Conservation (phyloP, 2,329 filamentous ascomycete species). For the Metarhizium humberi region DNA sequence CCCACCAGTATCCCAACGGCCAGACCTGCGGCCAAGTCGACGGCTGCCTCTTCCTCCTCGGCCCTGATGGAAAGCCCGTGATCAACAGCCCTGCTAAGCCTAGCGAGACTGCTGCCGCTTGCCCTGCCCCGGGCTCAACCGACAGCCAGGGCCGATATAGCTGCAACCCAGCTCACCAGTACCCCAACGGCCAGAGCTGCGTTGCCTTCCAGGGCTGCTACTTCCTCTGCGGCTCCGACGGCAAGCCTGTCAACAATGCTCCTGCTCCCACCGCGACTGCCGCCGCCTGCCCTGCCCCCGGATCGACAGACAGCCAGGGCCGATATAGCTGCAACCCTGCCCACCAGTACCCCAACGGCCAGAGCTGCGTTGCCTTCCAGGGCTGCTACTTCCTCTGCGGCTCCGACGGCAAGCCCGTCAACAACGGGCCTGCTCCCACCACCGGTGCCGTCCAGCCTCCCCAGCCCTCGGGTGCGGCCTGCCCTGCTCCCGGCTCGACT, state of each 20-base stretch:
- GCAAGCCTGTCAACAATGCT: no score
- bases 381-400: no score
- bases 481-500: constrained; percentile 3
- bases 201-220: no score
- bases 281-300: not conserved
- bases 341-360: constrained; percentile 11
- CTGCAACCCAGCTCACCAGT: no score
- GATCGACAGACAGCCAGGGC: constrained; percentile 7
- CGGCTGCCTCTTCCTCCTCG: constrained; percentile 5
- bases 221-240: no score
- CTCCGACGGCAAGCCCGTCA: no score
- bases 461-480: not conserved
- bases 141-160: no score
- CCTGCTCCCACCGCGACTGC: no score
- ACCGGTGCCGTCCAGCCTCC: no score
- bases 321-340: constrained; percentile 14
- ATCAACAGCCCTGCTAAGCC: not conserved
- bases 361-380: constrained; percentile 3
- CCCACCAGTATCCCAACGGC: constrained; percentile 7
- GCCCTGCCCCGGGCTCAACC: no score
- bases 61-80: not conserved
- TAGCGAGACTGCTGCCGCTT: not conserved
- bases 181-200: no score
- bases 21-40: constrained; percentile 5
- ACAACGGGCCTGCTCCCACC: no score